Evolutionary conservation across 495 filamentous ascomycete species (phyloP), one percentile per base, ranked within the genome.

Genomic region (Ramalina peruviana): DNA sequence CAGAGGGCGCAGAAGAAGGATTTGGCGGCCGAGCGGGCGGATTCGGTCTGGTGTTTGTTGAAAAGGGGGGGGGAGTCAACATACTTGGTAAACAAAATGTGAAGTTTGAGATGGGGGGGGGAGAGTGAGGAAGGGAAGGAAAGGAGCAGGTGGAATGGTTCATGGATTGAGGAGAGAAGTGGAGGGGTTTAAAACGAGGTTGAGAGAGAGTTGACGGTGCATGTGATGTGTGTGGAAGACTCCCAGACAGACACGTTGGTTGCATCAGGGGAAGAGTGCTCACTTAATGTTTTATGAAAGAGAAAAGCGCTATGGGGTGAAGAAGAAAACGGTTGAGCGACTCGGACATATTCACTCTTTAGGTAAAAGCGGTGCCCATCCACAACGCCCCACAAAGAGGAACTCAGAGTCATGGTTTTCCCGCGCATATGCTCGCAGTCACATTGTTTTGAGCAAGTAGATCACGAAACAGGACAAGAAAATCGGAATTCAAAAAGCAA

Each of bases 11-110:
- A 98, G 66, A 85, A 88, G 69, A 98, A 95, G 25, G 86, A 78
- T 56, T 84, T 85, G n/a, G 83, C 72, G 5, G 90, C 90, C 58
- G 88, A 86, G 36, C 86, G 81, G 1, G 90, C 90, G 36, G 83
- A 86, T 53, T 88, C 82, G 3, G 90, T 95, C 67, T 89, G 66
- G 43, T 9, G 36, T 25, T 20, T 20, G 19, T 20, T 20, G 19
- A 20, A 20, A 20, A 40, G 12, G 48, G 21, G 7, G 9, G 6
- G n/a, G 9, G 17, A 1, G 30, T 15, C 5, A 11, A 17, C 19
- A 50, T 20, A 2, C 1, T 20, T 20, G 19, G 19, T 20, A 20
- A 20, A 1, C 19, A 20, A 20, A 20, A 20, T 20, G 19, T 20
- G 12, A 33, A 15, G 6, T 12, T 48, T 30, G 20, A 43, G 15